Conservation (phyloP, 345 rosid genomes). For the Litchi chinensis region DNA sequence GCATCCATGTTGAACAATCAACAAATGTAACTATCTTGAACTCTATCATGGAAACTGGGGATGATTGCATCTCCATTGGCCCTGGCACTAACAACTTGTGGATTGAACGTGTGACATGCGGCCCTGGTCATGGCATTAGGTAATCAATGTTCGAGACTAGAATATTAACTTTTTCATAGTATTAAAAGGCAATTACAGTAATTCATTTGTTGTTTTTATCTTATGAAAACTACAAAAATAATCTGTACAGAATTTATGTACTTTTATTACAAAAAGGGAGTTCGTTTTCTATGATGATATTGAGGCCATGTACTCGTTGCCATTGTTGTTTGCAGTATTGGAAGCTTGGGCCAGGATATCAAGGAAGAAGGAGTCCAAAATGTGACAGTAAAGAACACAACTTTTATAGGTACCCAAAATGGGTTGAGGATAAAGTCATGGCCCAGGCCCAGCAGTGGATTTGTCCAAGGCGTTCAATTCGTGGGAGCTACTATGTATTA, state of each 20-base stretch:
- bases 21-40: conserved; percentile 17
- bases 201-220: too few species aligned
- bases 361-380: conserved; percentile 58
- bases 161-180: too few species aligned
- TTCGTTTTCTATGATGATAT: too few species aligned
- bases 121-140: conserved; percentile 44
- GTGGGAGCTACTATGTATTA: conserved; percentile 40
- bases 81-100: conserved; percentile 27
- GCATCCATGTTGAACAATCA: conserved; percentile 33
- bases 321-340: conserved; percentile 44
- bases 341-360: conserved; percentile 49
- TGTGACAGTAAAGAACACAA: conserved; percentile 43
- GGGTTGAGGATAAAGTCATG: conserved; percentile 74
- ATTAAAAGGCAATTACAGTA: too few species aligned
- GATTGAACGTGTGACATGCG: conserved; percentile 32
- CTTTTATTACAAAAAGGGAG: too few species aligned
- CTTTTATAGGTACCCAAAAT: conserved; percentile 46
- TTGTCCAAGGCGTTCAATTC: conserved; percentile 49
- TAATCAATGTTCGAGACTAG: not conserved
- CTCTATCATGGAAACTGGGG: conserved; percentile 30
- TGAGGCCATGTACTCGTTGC: too few species aligned
- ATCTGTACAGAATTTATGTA: too few species aligned
- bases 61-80: conserved; percentile 38
- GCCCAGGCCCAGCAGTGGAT: conserved; percentile 66
- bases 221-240: too few species aligned